These are phyloP conservation scores for Debaryomyces psychrophilus DNA, from an alignment of 1,139 yeast genomes.

Conservation along the genomic window DNA sequence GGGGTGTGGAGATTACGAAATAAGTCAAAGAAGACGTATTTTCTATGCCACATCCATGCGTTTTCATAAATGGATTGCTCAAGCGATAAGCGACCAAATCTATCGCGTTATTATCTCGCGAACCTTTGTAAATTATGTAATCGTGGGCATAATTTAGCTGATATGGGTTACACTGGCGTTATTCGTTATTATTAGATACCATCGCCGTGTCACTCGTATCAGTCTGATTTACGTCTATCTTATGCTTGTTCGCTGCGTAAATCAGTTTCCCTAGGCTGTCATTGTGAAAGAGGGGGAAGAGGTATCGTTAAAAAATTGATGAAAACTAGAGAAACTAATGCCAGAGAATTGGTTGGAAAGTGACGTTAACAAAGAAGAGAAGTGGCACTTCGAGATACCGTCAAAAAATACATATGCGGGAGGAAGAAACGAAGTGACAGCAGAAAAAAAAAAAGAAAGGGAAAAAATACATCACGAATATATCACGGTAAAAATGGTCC, in stretches of 20 bases:
- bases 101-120: neutral
- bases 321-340: too few species aligned
- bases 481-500: conserved; percentile 64
- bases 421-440: too few species aligned
- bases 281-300: too few species aligned
- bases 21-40: neutral
- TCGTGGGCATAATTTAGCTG: neutral
- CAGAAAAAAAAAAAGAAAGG: neutral
- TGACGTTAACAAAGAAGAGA: too few species aligned
- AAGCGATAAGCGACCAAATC: conserved; percentile 4
- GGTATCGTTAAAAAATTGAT: too few species aligned
- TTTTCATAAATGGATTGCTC: neutral
- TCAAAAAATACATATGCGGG: too few species aligned
- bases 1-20: neutral
- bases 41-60: neutral
- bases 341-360: too few species aligned
- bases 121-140: neutral
- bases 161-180: neutral
- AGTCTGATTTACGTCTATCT: neutral
- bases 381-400: too few species aligned
- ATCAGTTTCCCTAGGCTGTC: neutral
- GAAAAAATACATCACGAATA: conserved; percentile 14
- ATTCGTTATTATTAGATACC: neutral
- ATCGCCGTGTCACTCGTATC: neutral
- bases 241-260: neutral